Base-by-base conservation (phyloP, 2,329 filamentous ascomycete species). In the Venturiaceae sp. region DNA sequence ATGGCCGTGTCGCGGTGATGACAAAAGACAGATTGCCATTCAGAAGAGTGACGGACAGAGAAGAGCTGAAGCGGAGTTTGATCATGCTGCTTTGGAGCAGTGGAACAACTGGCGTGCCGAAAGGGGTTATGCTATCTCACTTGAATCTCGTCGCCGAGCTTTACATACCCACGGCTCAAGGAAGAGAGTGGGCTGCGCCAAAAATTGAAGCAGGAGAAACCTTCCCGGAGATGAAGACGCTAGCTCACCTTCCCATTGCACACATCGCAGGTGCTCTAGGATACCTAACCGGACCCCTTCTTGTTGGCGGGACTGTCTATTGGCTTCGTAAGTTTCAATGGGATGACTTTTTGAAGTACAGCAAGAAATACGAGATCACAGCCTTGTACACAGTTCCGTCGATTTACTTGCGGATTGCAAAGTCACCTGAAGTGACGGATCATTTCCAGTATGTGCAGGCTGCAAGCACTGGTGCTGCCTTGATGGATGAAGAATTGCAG, bases 241-340 rank as follows among this genome's bases (percentile, higher is more conserved):
- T 79, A 1, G 76, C 74, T 0, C 77, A 78, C 61, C 67, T 79
- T 0, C 76, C 77, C 0, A 70, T 70, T 11, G 74, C 74, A 2
- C 77, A 79, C 63, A 78, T 79, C 41, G 75, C 76, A 0, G 76
- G 76, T 0, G 69, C 77, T 9, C 71, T 74, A 64, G 74, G 75
- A 53, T 78, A 77, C 61, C 68, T 78, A 5, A 67, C 77, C 58
- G 74, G 73, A 53, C 74, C 75, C 0, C 69, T 75, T 60, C 70
- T 53, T 23, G 23, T 21, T n/a, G 70, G 68, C 39, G 71, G 72
- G 2, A 63, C 66, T 5, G 67, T 81, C 3, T 85, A 82, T 72
- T 86, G 83, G 83, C 85, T 86, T 83, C 72, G 76, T 5, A 75
- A 73, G 39, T 86, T 85, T 66, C 76, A 82, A 60, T 82, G 83